These are phyloP conservation scores for Chaetothyriales sp. DNA, from an alignment of 2,329 filamentous ascomycete genomes.

Conservation along the genomic window DNA sequence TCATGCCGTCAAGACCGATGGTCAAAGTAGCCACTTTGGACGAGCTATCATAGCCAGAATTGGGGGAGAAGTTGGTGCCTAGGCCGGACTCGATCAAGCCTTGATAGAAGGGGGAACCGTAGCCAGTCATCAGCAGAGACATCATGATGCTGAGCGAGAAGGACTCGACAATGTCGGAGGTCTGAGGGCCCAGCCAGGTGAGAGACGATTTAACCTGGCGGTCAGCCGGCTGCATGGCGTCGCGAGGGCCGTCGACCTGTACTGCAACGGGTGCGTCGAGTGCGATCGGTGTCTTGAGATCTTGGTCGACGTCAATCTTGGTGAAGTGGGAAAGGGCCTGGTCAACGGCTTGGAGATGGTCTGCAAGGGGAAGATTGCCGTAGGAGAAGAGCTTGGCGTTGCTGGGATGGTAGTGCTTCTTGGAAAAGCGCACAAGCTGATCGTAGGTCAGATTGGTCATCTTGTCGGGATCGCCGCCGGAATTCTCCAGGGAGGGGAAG, in stretches of 20 bases:
- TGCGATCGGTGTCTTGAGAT: conserved; percentile 63
- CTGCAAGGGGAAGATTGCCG: conserved; percentile 72
- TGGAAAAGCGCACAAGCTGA: conserved; percentile 76
- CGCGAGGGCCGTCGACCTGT: conserved; percentile 64
- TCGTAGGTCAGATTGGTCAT: conserved; percentile 92
- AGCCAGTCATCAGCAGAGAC: conserved; percentile 78
- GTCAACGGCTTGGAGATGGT: conserved; percentile 69
- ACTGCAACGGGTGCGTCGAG: conserved; percentile 57
- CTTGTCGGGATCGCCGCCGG: conserved; percentile 86
- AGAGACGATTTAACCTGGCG: conserved; percentile 89
- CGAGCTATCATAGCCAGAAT: conserved; percentile 77
- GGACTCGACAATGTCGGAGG: conserved; percentile 68
- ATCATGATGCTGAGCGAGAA: conserved; percentile 76
- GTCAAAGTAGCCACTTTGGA: conserved; percentile 72
- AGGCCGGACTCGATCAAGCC: conserved; percentile 79
- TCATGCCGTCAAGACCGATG: conserved; percentile 80
- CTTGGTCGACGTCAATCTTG: conserved; percentile 52
- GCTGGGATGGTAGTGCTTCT: conserved; percentile 89
- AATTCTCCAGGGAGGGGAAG: conserved; percentile 89
- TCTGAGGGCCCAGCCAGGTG: conserved; percentile 81
- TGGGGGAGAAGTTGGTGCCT: conserved; percentile 86
- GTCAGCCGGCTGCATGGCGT: conserved; percentile 71
- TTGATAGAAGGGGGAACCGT: conserved; percentile 84
- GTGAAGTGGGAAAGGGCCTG: conserved; percentile 61
- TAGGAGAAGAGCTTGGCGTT: conserved; percentile 96